Base-by-base conservation (phyloP, 176 grass and related monocot species). In the Metroxylon sagu region DNA sequence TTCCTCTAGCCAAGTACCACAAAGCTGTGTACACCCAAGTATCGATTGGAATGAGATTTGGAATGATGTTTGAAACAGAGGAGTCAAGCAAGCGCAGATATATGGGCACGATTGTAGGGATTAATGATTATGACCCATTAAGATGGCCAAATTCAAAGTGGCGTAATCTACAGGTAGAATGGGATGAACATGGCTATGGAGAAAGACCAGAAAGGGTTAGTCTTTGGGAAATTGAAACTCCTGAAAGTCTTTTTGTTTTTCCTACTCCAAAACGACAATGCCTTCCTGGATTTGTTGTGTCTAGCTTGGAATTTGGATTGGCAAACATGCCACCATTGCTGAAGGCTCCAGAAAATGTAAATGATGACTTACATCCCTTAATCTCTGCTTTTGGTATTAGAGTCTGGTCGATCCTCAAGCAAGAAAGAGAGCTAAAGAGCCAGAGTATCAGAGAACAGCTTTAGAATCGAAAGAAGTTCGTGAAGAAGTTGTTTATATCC, bases 21-120 rank as follows among this genome's bases (percentile, higher is more conserved):
- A 89, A 83, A 74, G 82, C 84, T 50, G 81, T 57, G 7, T 92
- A 92, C 79, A 68, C 86, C 57, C 84, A 92, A 66, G 69, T 82
- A 35, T 98, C 93, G 14, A 73, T 92, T 57, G 84, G 93, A 73
- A 88, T 89, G 84, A 87, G 88, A 74, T 89, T 92, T 57, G 84
- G 81, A n/a, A 93, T 98, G 93, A 89, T 92, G 82, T 98, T 92
- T 92, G 93, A 92, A 67, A 98, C 93, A 1, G 88, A 98, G 64
- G 93, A 98, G 26, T 92, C 93, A 31, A 83, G 74, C 73, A 98
- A 98, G 50, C 87, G 88, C 54, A 98, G 93, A 84, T 98, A 88
- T 69, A 89, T 89, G 57, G 88, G 88, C 18, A 86, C 85, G 28
- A 81, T 93, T 57, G 75, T 83, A 60, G 82, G 82, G 28, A 83